Conservation (phyloP, 2,329 filamentous ascomycete genomes). For the Helicocarpus griseus region DNA sequence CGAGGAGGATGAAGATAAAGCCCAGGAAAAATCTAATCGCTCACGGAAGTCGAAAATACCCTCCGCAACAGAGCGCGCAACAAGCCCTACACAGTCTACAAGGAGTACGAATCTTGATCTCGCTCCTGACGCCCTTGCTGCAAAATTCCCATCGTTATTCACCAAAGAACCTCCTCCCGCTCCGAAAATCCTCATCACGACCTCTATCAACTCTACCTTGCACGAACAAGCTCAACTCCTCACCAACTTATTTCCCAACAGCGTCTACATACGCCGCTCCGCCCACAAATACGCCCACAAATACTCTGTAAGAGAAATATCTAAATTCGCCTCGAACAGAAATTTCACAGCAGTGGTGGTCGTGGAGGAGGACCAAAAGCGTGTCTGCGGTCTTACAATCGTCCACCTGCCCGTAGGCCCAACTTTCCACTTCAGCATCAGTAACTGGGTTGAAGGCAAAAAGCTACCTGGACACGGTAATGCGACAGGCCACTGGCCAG, state of each 20-base stretch:
- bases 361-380: slow-evolving; percentile 81
- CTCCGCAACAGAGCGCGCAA: slow-evolving; percentile 40
- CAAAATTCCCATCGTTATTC: slow-evolving; percentile 54
- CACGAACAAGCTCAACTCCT: slow-evolving; percentile 74
- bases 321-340: slow-evolving; percentile 70
- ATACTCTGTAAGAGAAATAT: slow-evolving; percentile 85
- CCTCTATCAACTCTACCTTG: slow-evolving; percentile 76
- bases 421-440: slow-evolving; percentile 85
- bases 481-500: slow-evolving; percentile 80
- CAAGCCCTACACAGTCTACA: slow-evolving; percentile 46
- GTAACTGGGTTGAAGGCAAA: slow-evolving; percentile 82
- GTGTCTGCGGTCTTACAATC: slow-evolving; percentile 69
- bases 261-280: slow-evolving; percentile 72
- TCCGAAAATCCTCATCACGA: slow-evolving; percentile 89
- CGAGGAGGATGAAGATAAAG: slow-evolving; percentile 49
- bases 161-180: slow-evolving; percentile 40
- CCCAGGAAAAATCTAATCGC: slow-evolving; percentile 14
- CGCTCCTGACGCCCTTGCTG: slow-evolving; percentile 50
- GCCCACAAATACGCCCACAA: slow-evolving; percentile 78
- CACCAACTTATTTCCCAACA: slow-evolving; percentile 70
- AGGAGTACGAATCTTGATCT: slow-evolving; percentile 50
- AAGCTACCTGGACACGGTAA: slow-evolving; percentile 85
- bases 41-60: slow-evolving; percentile 27
- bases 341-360: slow-evolving; percentile 78
- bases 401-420: slow-evolving; percentile 77